Base-by-base conservation (phyloP, 1,139 yeast species). In the Scheffersomyces segobiensis region DNA sequence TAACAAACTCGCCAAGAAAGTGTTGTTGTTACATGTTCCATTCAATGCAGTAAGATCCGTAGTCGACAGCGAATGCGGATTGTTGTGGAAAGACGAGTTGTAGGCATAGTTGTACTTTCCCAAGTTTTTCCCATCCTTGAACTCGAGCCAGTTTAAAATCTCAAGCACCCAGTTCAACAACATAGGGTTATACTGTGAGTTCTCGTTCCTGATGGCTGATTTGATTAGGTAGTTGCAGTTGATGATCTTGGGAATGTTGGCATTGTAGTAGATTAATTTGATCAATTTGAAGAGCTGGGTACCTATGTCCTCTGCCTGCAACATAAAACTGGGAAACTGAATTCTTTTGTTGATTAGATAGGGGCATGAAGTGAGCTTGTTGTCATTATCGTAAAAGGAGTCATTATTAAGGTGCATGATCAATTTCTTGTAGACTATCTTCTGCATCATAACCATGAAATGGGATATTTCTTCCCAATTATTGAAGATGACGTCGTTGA, bases 131-230 rank as follows among this genome's bases (percentile, higher is more conserved):
- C 86, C 87, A 65, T 86, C 90, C 65, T 86, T 86, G 59, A 83
- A 81, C 64, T 85, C 88, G 32, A 86, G 70, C 90, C 90, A 86
- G 61, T 84, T 85, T 57, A 84, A 74, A 2, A 84, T 77, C 63
- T 85, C 88, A 57, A 80, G 74, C 14, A 84, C 83, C 89, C 89
- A 86, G 56, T 80, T 79, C n/a, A 80, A 63, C 47, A 81, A 62
- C 58, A 77, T 54, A 7, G 60, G 48, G 18, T 59, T 57, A 52
- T 57, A 62, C 49, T 53, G 53, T 17, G 56, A 53, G 18, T 50
- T 17, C 4, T 47, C 48, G 21, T 24, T 20, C 17, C 10, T 32
- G 3, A 60, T 53, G 21, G 73, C 62, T 22, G 66, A 62, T 53
- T 68, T 67, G 60, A 76, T 78, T 22, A 80, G 65, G 17, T 73